These are phyloP conservation scores for Venturia carpophila DNA, from an alignment of 2,329 filamentous ascomycete genomes.

Conservation along the genomic window DNA sequence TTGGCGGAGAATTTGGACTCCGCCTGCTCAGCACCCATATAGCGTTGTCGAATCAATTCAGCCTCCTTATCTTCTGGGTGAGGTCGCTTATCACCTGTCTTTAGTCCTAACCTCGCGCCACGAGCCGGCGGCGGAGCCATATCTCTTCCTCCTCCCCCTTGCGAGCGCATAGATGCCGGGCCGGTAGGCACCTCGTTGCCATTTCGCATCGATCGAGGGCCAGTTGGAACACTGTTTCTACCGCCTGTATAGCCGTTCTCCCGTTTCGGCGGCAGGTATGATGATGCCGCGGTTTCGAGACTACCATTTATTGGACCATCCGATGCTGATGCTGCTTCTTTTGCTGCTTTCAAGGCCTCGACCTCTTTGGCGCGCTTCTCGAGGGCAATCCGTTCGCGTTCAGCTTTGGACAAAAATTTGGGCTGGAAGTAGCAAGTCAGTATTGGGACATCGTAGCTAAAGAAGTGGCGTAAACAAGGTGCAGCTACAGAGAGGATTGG, in stretches of 20 bases:
- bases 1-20: slow-evolving; percentile 84
- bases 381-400: slow-evolving; percentile 70
- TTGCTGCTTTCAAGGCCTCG: slow-evolving; percentile 49
- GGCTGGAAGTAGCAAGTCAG: slow-evolving; percentile 43
- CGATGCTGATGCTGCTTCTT: slow-evolving; percentile 19
- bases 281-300: not conserved
- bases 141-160: slow-evolving; percentile 33
- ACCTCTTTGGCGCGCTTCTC: slow-evolving; percentile 70
- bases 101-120: slow-evolving; percentile 31
- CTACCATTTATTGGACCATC: slow-evolving; percentile 16
- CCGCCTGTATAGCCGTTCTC: slow-evolving; percentile 12
- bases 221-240: slow-evolving; percentile 52
- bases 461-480: slow-evolving; percentile 24
- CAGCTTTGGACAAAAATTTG: slow-evolving; percentile 75
- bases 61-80: slow-evolving; percentile 58
- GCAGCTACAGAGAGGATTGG: slow-evolving; percentile 12
- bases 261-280: not conserved
- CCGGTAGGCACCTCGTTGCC: slow-evolving; percentile 39
- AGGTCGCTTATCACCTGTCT: slow-evolving; percentile 27
- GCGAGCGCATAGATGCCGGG: slow-evolving; percentile 43
- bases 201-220: slow-evolving; percentile 60
- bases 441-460: slow-evolving; percentile 21
- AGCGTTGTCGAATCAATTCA: slow-evolving; percentile 66
- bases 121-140: slow-evolving; percentile 45
- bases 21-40: slow-evolving; percentile 86